Percentiles rank a stretch among this genome's conserved stretches.
Evolutionary conservation across 805 yeast species (phyloP).

Genomic region (Lachancea dasiensis): DNA sequence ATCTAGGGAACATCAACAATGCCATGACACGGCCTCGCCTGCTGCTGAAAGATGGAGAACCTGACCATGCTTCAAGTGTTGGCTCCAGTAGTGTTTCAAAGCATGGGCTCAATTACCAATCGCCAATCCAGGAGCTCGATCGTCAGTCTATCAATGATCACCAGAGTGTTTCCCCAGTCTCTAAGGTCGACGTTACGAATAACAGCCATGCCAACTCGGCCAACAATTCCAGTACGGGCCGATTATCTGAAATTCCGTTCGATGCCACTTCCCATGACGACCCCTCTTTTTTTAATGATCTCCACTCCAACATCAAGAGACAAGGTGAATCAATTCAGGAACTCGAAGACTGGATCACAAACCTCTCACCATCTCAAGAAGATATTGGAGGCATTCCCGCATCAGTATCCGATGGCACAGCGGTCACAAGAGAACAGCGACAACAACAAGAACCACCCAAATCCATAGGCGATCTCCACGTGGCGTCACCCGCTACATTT

Average conservation of each 20-base stretch:
- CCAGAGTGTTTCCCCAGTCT: background rate
- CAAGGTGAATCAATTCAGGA: slow-evolving; percentile 31
- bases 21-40: slow-evolving; percentile 9
- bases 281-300: slow-evolving; percentile 16
- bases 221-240: background rate
- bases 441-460: slow-evolving; percentile 1
- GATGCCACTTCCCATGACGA: slow-evolving; percentile 7
- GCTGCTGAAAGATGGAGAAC: slow-evolving; percentile 21
- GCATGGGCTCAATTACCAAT: background rate
- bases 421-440: too few species aligned
- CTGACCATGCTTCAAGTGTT: slow-evolving; percentile 3
- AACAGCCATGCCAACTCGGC: background rate
- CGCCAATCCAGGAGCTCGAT: slow-evolving; percentile 10
- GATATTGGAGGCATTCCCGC: slow-evolving; percentile 2
- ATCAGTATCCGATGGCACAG: slow-evolving; percentile 8
- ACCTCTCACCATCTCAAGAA: slow-evolving; percentile 9
- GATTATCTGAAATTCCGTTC: slow-evolving; percentile 6
- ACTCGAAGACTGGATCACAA: slow-evolving; percentile 26
- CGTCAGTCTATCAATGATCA: slow-evolving; percentile 6
- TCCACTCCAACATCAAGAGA: slow-evolving; percentile 27
- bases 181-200: background rate
- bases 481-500: slow-evolving; percentile 8
- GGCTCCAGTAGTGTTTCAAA: background rate
- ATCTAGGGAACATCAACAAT: slow-evolving; percentile 4
- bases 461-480: background rate